Conservation (phyloP, 306 rosid species). For the Citrullus amarus region DNA sequence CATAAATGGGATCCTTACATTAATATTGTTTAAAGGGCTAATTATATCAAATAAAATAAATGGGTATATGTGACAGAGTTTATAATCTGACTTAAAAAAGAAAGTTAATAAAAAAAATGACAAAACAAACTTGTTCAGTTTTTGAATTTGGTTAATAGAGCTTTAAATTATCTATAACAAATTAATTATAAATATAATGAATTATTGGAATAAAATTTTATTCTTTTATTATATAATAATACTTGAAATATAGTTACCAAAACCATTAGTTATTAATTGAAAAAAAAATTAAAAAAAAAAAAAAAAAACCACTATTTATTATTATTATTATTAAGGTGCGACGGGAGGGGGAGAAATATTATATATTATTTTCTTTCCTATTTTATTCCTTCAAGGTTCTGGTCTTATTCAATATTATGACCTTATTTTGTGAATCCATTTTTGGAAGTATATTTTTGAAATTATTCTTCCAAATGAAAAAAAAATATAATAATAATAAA, state of each 20-base stretch:
- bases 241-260: background rate
- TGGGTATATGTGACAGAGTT: no score
- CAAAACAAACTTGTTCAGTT: background rate
- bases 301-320: no score
- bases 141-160: background rate
- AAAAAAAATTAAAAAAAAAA: no score
- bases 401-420: background rate
- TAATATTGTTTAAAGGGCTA: background rate
- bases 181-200: background rate
- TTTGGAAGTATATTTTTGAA: conserved; percentile 4
- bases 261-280: background rate
- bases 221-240: background rate
- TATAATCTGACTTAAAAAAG: background rate
- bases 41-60: no score
- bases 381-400: background rate
- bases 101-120: background rate
- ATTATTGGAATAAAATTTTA: background rate
- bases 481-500: background rate
- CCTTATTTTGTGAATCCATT: background rate
- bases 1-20: background rate
- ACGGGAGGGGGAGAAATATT: background rate
- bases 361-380: background rate
- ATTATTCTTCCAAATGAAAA: background rate
- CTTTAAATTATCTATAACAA: background rate
- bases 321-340: background rate